Evolutionary conservation across 2,329 filamentous ascomycete species (phyloP).

Genomic region (Cladosporium halotolerans): DNA sequence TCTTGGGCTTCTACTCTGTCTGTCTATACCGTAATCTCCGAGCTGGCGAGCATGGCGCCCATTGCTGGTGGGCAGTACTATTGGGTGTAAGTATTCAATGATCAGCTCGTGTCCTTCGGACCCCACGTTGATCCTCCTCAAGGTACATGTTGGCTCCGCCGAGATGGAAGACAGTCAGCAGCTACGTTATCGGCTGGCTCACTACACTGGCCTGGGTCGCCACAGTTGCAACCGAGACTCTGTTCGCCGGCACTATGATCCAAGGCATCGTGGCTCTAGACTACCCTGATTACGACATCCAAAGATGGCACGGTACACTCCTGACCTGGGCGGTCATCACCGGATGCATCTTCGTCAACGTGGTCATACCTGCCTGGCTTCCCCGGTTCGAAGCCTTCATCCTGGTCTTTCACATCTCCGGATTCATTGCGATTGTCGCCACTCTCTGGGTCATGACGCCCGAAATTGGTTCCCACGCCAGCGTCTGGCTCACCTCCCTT

Average conservation of each 20-base stretch:
- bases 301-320: slow-evolving; percentile 37
- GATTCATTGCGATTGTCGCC: slow-evolving; percentile 49
- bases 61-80: slow-evolving; percentile 43
- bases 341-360: slow-evolving; percentile 40
- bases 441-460: slow-evolving; percentile 34
- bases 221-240: slow-evolving; percentile 37
- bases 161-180: slow-evolving; percentile 35
- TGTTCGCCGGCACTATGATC: slow-evolving; percentile 38
- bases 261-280: slow-evolving; percentile 37
- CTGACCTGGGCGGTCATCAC: slow-evolving; percentile 35
- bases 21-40: slow-evolving; percentile 42
- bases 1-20: slow-evolving; percentile 46
- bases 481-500: slow-evolving; percentile 27
- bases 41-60: slow-evolving; percentile 43
- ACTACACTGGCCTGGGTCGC: slow-evolving; percentile 40
- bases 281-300: slow-evolving; percentile 30
- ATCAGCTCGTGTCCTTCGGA: neutral
- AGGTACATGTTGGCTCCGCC: slow-evolving; percentile 39
- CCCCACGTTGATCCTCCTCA: neutral
- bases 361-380: slow-evolving; percentile 40
- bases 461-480: slow-evolving; percentile 18
- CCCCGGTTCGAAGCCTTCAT: slow-evolving; percentile 39
- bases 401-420: slow-evolving; percentile 44
- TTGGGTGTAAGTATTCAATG: slow-evolving; percentile 29
- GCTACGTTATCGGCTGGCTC: slow-evolving; percentile 41